These are phyloP conservation scores for Mycena polygramma DNA, from an alignment of 768 basidiomycete genomes.

Conservation along the genomic window DNA sequence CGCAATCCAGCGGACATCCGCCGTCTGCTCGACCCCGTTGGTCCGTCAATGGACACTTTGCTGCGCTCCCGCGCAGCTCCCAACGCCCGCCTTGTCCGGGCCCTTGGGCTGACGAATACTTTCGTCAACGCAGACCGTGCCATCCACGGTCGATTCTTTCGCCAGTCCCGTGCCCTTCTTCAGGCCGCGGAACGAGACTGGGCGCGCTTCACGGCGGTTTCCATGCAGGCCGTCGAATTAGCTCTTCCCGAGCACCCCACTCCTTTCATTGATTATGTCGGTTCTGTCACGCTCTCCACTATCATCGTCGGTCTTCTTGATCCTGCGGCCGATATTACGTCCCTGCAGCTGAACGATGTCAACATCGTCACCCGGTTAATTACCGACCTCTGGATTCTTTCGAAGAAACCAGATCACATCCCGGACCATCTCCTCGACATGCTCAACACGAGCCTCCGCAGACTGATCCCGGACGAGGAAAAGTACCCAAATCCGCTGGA, in stretches of 20 bases:
- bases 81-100: constrained; percentile 50
- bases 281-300: constrained; percentile 57
- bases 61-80: constrained; percentile 48
- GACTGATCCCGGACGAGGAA: constrained; percentile 54
- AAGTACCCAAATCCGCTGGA: constrained; percentile 59
- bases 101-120: constrained; percentile 59
- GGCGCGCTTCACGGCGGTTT: constrained; percentile 48
- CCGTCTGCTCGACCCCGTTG: constrained; percentile 16
- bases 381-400: constrained; percentile 61
- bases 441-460: constrained; percentile 53
- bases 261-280: constrained; percentile 57
- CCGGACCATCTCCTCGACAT: constrained; percentile 47
- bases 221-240: constrained; percentile 47
- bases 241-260: constrained; percentile 35
- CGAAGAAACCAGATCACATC: constrained; percentile 52
- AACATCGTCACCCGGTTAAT: constrained; percentile 54
- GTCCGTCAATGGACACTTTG: constrained; percentile 25
- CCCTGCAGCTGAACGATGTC: constrained; percentile 50
- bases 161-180: constrained; percentile 48
- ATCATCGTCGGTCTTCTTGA: constrained; percentile 59
- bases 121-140: constrained; percentile 59
- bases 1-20: constrained; percentile 14
- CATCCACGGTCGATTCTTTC: constrained; percentile 52
- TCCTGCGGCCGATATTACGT: constrained; percentile 44
- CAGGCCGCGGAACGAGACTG: constrained; percentile 48